Percentiles rank a stretch among this genome's conserved stretches.
phyloP scores from a whole-genome alignment of 2,329 filamentous ascomycete species.

The Trichoderma cornu-damae region DNA sequence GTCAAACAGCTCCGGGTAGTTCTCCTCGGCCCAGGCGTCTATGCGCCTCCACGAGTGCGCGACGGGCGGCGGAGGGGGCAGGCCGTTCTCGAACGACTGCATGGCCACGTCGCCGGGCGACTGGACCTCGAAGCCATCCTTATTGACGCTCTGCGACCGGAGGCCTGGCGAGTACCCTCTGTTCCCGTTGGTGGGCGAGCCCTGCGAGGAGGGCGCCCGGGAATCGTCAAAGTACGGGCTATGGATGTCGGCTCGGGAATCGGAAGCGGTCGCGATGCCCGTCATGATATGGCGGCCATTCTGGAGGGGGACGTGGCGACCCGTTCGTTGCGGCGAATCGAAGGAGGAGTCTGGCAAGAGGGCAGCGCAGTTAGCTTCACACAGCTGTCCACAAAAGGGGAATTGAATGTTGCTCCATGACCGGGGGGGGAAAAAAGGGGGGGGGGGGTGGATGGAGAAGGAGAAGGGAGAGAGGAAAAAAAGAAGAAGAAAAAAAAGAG shows the following conservation, averaged over 20 bases:
- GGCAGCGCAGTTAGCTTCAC: constrained; percentile 7
- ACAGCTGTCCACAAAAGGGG: not conserved
- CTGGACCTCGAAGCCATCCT: constrained; percentile 64
- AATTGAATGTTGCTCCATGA: not conserved
- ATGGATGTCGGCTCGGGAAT: constrained; percentile 80
- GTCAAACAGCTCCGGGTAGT: constrained; percentile 91
- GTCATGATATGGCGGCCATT: constrained; percentile 80
- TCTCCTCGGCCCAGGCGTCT: constrained; percentile 87
- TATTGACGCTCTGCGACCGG: constrained; percentile 64
- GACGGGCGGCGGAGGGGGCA: constrained; percentile 83
- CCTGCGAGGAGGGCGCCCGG: constrained; percentile 45
- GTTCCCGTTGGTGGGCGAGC: constrained; percentile 23
- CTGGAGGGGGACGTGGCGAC: constrained; percentile 81
- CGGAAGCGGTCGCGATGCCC: constrained; percentile 80
- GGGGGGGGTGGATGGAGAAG: too few relatives aligned
- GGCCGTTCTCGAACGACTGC: constrained; percentile 90
- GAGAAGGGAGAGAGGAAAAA: too few relatives aligned
- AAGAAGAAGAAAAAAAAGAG: too few relatives aligned
- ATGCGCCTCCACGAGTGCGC: constrained; percentile 90
- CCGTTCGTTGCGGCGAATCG: constrained; percentile 89
- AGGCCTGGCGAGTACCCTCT: constrained; percentile 81
- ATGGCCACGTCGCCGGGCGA: constrained; percentile 84
- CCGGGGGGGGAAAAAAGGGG: too few relatives aligned
- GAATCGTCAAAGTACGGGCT: constrained; percentile 73
- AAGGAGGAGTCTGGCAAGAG: constrained; percentile 72